A percentile compares a stretch with the other conserved stretches of the same genome.
Evolutionary conservation across 345 rosid genomes (phyloP).

Genomic region (Euphorbia pulcherrima): DNA sequence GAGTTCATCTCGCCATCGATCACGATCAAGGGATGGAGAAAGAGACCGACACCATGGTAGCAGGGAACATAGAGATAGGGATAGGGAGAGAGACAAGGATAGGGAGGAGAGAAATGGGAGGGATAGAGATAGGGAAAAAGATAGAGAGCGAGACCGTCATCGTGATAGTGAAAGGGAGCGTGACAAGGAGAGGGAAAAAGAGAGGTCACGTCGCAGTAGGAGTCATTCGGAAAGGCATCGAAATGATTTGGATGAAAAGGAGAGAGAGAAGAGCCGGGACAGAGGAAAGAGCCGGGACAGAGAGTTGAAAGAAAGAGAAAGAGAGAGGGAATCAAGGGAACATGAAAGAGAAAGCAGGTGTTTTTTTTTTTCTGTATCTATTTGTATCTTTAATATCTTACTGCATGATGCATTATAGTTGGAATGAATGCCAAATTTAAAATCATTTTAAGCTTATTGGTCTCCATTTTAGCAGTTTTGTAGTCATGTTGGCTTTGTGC

Average conservation of each 20-base stretch:
- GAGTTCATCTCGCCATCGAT: slow-evolving; percentile 41
- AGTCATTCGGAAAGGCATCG: slow-evolving; percentile 57
- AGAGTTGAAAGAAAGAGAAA: slow-evolving; percentile 65
- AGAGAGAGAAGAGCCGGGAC: slow-evolving; percentile 49
- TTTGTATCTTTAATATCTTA: not conserved
- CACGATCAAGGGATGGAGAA: slow-evolving; percentile 75
- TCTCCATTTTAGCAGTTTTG: not conserved
- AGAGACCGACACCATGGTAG: slow-evolving; percentile 57
- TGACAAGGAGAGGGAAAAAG: slow-evolving; percentile 45
- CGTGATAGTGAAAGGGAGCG: slow-evolving; percentile 37
- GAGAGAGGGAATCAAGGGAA: slow-evolving; percentile 55
- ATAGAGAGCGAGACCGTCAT: slow-evolving; percentile 33
- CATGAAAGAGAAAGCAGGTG: slow-evolving; percentile 83
- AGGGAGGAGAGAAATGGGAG: slow-evolving; percentile 48
- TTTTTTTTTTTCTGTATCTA: not conserved
- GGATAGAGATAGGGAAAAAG: slow-evolving; percentile 33
- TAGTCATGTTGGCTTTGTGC: not conserved
- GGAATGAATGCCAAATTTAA: not conserved
- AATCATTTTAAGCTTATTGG: not conserved
- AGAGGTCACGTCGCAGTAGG: slow-evolving; percentile 46
- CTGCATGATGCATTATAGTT: not conserved
- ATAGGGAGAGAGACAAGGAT: slow-evolving; percentile 32
- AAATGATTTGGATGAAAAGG: slow-evolving; percentile 39
- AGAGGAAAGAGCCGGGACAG: slow-evolving; percentile 42
- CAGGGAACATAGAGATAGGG: slow-evolving; percentile 52